A percentile compares a stretch with the other conserved stretches of the same genome.
Evolutionary conservation across 1,139 yeast genomes (phyloP).

Genomic region (Meyerozyma smithsonii): DNA sequence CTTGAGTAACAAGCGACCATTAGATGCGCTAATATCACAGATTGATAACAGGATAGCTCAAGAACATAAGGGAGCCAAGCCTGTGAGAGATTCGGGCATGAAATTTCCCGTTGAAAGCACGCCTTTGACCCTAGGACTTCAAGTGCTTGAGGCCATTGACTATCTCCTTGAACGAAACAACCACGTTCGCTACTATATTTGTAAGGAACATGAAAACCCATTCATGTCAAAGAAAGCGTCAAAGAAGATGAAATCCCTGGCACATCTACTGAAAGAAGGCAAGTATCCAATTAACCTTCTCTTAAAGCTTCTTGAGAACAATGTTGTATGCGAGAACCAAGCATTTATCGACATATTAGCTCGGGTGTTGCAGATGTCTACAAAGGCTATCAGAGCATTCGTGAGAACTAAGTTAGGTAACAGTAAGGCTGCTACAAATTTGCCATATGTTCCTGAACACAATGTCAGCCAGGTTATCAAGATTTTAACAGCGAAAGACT

Average conservation of each 20-base stretch:
- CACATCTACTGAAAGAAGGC: conserved; percentile 29
- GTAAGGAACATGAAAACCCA: conserved; percentile 75
- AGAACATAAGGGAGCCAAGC: no score
- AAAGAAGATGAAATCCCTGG: conserved; percentile 29
- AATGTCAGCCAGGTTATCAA: conserved; percentile 62
- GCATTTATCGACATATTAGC: conserved; percentile 75
- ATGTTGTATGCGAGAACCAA: conserved; percentile 64
- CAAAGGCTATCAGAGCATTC: conserved; percentile 61
- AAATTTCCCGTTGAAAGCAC: conserved; percentile 45
- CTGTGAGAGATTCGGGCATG: no score
- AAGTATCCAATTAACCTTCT: conserved; percentile 72
- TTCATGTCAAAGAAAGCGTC: conserved; percentile 43
- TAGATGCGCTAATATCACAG: conserved; percentile 63
- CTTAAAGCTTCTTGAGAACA: conserved; percentile 57
- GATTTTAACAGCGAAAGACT: conserved; percentile 77
- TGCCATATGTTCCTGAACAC: conserved; percentile 64
- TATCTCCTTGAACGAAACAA: conserved; percentile 65
- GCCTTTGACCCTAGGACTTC: conserved; percentile 69
- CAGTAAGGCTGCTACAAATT: conserved; percentile 29
- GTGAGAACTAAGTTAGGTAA: conserved; percentile 21
- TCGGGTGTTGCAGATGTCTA: conserved; percentile 68
- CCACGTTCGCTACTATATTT: conserved; percentile 68
- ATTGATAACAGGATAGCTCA: conserved; percentile 30
- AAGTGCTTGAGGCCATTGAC: conserved; percentile 71
- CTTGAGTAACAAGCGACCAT: conserved; percentile 50